These are phyloP conservation scores for Phlyctochytrium bullatum DNA, from an alignment of 192 early-diverging fungal genomes.

Conservation along the genomic window DNA sequence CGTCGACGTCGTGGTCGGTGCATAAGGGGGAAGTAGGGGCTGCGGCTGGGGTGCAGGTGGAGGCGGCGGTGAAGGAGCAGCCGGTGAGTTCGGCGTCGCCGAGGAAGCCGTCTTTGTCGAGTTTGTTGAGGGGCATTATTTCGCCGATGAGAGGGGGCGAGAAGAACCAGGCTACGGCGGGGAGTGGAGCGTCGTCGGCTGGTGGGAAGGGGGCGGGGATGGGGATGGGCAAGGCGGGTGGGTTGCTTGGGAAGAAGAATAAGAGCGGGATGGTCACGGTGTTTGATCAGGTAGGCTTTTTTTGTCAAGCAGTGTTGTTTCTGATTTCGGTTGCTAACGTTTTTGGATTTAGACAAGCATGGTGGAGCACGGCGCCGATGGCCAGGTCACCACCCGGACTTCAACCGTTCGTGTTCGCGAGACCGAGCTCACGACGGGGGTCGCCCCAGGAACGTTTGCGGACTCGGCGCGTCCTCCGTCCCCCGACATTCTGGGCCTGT, in stretches of 20 bases:
- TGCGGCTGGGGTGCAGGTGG: neutral
- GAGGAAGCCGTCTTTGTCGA: neutral
- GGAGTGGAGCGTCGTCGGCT: neutral
- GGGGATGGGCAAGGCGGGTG: neutral
- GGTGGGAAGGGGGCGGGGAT: neutral
- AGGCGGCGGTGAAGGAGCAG: too few relatives aligned
- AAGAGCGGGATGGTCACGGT: constrained; percentile 13
- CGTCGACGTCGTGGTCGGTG: neutral
- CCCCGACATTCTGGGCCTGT: too few relatives aligned
- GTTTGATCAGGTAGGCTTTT: constrained; percentile 28
- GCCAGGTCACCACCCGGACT: neutral
- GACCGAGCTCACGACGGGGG: too few relatives aligned
- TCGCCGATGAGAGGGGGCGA: neutral
- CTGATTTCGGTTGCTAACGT: neutral
- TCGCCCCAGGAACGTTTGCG: too few relatives aligned
- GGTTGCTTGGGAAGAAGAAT: neutral
- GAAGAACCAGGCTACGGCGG: neutral
- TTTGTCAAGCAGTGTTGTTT: neutral
- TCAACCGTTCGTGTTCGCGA: neutral
- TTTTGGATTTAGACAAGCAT: constrained; percentile 10
- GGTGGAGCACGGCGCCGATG: constrained; percentile 10
- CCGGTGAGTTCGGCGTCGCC: neutral
- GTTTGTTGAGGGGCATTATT: neutral
- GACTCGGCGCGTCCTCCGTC: too few relatives aligned
- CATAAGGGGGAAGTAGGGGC: neutral